Conservation (phyloP, 148 eudicot species). For the Diospyros lotus region DNA sequence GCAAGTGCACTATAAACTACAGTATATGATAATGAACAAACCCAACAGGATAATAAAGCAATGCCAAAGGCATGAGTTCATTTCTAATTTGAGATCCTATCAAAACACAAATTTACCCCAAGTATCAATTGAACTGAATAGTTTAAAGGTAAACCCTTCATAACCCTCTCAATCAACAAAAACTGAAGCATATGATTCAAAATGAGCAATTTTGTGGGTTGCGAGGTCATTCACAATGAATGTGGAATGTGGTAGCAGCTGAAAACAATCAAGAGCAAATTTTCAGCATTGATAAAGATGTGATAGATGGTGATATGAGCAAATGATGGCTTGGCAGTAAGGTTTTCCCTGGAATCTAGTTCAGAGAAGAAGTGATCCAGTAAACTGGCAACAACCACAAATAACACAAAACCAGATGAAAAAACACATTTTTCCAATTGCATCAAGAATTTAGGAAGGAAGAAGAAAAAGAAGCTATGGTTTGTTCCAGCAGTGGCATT, state of each 20-base stretch:
- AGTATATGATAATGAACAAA: neutral
- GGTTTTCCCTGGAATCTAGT: neutral
- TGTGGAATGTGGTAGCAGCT: neutral
- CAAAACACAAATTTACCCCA: conserved; percentile 1
- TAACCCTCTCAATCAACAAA: neutral
- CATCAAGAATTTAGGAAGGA: neutral
- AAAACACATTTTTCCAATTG: conserved; percentile 7
- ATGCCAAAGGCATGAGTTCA: conserved; percentile 5
- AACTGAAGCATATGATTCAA: neutral
- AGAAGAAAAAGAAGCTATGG: neutral
- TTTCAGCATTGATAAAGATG: neutral
- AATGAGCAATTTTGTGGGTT: neutral
- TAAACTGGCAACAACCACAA: neutral
- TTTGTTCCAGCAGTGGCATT: neutral
- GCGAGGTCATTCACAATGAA: neutral
- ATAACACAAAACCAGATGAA: neutral
- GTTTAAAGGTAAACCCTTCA: neutral
- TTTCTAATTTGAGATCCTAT: neutral
- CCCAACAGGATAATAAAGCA: neutral
- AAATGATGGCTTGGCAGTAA: neutral
- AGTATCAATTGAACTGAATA: neutral
- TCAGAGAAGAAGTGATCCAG: neutral
- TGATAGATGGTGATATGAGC: neutral
- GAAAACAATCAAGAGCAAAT: neutral
- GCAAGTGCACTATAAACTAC: neutral